Percentiles rank a stretch among this genome's conserved stretches.
These are phyloP conservation scores for Herpetomonas muscarum DNA, from an alignment of 208 protist genomes.

Conservation along the genomic window DNA sequence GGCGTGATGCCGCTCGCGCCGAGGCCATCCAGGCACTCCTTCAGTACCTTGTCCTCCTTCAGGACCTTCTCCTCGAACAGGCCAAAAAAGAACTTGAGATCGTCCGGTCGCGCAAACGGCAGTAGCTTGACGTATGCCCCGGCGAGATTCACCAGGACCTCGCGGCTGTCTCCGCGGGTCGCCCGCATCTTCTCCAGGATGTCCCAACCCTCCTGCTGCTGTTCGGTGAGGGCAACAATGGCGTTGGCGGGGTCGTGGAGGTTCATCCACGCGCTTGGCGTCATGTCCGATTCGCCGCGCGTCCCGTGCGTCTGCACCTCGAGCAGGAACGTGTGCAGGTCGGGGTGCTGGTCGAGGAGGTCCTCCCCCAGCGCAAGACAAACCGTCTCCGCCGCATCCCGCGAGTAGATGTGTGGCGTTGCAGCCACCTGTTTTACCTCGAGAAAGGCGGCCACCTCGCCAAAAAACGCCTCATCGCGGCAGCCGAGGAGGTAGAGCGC, in stretches of 20 bases:
- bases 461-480: conserved; percentile 36
- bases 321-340: conserved; percentile 42
- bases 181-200: conserved; percentile 67
- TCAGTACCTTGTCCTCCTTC: conserved; percentile 80
- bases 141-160: conserved; percentile 35
- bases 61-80: conserved; percentile 83
- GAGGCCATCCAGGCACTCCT: conserved; percentile 60
- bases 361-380: conserved; percentile 45
- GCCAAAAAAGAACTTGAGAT: conserved; percentile 83
- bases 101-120: conserved; percentile 60
- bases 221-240: conserved; percentile 44
- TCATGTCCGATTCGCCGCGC: conserved; percentile 35
- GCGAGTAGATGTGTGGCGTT: conserved; percentile 25
- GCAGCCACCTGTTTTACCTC: conserved; percentile 21
- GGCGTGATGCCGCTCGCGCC: conserved; percentile 31
- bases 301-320: conserved; percentile 29
- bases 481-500: conserved; percentile 50
- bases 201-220: conserved; percentile 58
- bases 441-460: conserved; percentile 49
- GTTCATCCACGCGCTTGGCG: conserved; percentile 72
- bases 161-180: conserved; percentile 49
- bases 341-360: conserved; percentile 38
- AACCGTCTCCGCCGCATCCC: conserved; percentile 36
- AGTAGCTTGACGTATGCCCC: conserved; percentile 54
- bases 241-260: conserved; percentile 63